These are phyloP conservation scores for Litsea cubeba DNA, from an alignment of 164 flowering plant species.

Conservation along the genomic window DNA sequence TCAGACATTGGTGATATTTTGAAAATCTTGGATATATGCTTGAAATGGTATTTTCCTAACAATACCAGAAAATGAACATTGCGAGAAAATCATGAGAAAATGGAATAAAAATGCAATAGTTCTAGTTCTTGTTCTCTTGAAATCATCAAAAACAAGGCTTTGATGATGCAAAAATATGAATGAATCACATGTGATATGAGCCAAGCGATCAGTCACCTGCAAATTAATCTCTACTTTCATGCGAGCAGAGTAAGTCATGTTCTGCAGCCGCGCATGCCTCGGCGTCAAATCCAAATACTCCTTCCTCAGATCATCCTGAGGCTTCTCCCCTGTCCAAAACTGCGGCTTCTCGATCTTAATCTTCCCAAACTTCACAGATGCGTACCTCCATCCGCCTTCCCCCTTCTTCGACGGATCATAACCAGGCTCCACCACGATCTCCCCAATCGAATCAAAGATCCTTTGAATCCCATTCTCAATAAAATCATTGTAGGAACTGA, in stretches of 20 bases:
- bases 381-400: conserved; percentile 59
- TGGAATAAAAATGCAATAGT: no score
- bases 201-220: conserved; percentile 36
- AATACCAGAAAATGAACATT: no score
- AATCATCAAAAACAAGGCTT: no score
- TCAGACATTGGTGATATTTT: no score
- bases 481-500: conserved; percentile 74
- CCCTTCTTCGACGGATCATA: conserved; percentile 74
- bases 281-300: conserved; percentile 47
- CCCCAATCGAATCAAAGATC: conserved; percentile 62
- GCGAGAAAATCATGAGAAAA: no score
- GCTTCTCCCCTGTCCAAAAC: conserved; percentile 42
- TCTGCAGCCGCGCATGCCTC: conserved; percentile 83
- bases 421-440: conserved; percentile 60
- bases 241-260: conserved; percentile 70
- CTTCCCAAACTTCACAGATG: conserved; percentile 59
- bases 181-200: background rate
- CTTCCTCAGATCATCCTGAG: conserved; percentile 15
- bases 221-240: conserved; percentile 51
- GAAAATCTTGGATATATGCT: no score
- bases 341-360: conserved; percentile 53
- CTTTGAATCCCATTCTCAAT: conserved; percentile 52
- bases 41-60: no score
- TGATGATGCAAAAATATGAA: background rate
- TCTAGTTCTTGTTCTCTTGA: no score